phyloP scores from a whole-genome alignment of 2,329 filamentous ascomycete genomes.

The Nemania bipapillata region DNA sequence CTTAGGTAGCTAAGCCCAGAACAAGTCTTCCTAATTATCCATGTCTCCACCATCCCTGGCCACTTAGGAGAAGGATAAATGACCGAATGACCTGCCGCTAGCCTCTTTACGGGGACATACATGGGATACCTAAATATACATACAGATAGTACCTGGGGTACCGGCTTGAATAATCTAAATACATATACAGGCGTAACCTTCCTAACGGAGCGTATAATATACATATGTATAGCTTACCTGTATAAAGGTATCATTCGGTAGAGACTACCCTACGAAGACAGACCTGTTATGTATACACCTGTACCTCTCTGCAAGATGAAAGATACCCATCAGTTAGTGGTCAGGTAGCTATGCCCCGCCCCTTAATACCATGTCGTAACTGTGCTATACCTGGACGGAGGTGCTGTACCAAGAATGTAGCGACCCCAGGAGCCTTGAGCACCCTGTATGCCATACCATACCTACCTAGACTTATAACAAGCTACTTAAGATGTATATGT shows the following conservation, averaged over 20 bases:
- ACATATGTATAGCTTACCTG: not conserved
- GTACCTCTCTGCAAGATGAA: not conserved
- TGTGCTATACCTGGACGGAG: not conserved
- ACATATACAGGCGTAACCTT: not conserved
- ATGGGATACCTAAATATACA: not conserved
- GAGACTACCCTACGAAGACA: not conserved
- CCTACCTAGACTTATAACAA: no score
- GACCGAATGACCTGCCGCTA: slow-evolving; percentile 32
- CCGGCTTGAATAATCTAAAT: not conserved
- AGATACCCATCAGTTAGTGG: not conserved
- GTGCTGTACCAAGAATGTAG: slow-evolving; percentile 4
- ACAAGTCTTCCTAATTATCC: slow-evolving; percentile 3
- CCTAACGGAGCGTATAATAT: not conserved
- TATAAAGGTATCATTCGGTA: not conserved
- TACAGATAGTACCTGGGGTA: not conserved
- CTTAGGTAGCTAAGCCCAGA: slow-evolving; percentile 4
- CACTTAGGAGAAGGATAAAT: slow-evolving; percentile 24
- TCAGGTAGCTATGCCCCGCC: not conserved
- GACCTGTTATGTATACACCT: not conserved
- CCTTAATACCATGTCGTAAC: not conserved
- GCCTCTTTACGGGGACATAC: slow-evolving; percentile 18
- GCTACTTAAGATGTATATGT: not conserved
- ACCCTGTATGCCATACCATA: not conserved
- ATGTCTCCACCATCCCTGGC: slow-evolving; percentile 13
- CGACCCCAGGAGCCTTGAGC: not conserved